Evolutionary conservation across 2,329 filamentous ascomycete species (phyloP).

Genomic region (Diaporthe sp.): DNA sequence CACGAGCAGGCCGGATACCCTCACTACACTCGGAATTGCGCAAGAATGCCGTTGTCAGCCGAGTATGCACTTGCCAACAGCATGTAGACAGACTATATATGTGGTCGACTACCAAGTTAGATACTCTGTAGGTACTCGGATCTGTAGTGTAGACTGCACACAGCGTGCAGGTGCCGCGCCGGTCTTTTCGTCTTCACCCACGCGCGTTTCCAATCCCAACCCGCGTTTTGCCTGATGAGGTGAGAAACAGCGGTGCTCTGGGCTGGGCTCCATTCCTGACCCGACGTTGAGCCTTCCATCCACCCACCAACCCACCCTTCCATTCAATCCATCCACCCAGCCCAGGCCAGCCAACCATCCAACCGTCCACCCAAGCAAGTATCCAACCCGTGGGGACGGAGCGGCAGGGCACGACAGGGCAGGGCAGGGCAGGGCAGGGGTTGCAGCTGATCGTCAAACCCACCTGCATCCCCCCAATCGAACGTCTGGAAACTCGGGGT

Average conservation of each 20-base stretch:
- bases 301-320: constrained; percentile 1
- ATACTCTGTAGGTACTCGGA: not conserved
- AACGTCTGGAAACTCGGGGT: constrained; percentile 22
- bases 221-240: constrained; percentile 32
- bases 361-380: not conserved
- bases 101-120: not conserved
- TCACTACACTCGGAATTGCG: not conserved
- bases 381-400: constrained; percentile 19
- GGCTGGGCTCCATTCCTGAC: constrained; percentile 21
- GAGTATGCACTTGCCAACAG: not conserved
- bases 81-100: not conserved
- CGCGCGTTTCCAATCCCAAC: constrained; percentile 23
- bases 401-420: not conserved
- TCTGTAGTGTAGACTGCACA: not conserved
- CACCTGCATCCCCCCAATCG: constrained; percentile 8
- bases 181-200: constrained; percentile 18
- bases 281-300: constrained; percentile 23
- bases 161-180: not conserved
- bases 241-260: constrained; percentile 30
- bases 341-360: not conserved
- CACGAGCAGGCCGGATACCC: not conserved
- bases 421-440: constrained; percentile 19
- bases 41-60: not conserved
- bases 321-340: constrained; percentile 1
- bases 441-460: constrained; percentile 30